Base-by-base conservation (phyloP, 306 rosid genomes). In the Cucurbita pepo region DNA sequence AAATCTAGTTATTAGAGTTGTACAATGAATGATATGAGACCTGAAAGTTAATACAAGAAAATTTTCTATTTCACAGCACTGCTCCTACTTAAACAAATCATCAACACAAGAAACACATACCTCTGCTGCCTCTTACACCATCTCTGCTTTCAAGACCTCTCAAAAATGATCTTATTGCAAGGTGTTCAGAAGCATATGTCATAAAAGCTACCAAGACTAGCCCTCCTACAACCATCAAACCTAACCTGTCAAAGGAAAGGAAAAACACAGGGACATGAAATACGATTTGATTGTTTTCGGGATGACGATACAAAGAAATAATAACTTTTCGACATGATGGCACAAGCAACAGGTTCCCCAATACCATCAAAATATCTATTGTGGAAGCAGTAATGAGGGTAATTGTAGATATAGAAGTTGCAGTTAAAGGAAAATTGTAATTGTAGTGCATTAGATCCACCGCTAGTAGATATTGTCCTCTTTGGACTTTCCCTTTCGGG, bases 121-220 rank as follows among this genome's bases (percentile, higher is more conserved):
- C 83, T 67, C 90, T 85, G 65, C 79, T 84, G 71, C 71, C 82
- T 81, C 88, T 79, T 8, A 79, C 56, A 64, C 37, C 66, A 41
- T 89, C 97, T 75, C 82, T 84, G 74, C 89, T 97, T 74, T 86
- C 91, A 56, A 81, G 78, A 50, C 99, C 99, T 83, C 81, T 89
- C 77, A 85, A 82, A 76, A 89, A 95, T 50, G 99, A 85, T 75
- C 88, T 80, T 48, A 80, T 82, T 11, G 97, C 99, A 62, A 95
- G 97, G 83, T 86, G 96, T 78, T 95, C 96, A 0, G 97, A 71
- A 61, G 99, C 96, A 65, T 86, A 95, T 44, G 99, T 89, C 97
- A 95, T 95, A 86, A 95, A 95, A 45, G 96, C 86, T 63, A 92
- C 96, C 85, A 91, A 82, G 48, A 89, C 71, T 72, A 95, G 75